phyloP scores from a whole-genome alignment of 208 protist genomes.

The Acanthamoeba comandoni region DNA sequence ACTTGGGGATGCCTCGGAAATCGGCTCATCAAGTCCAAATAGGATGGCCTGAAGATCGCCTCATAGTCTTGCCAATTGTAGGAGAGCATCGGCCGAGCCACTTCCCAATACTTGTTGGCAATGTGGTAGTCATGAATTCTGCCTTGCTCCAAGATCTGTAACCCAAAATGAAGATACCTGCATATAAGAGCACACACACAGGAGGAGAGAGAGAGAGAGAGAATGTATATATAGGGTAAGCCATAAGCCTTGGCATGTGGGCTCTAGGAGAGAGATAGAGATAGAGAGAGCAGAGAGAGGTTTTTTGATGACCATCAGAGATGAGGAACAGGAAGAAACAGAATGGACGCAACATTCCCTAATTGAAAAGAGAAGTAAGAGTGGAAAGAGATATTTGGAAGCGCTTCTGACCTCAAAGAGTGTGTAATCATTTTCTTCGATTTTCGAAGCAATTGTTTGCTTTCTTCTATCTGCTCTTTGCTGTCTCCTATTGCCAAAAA shows the following conservation, averaged over 20 bases:
- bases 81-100: not conserved
- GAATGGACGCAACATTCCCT: too few relatives aligned
- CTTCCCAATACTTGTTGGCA: conserved; percentile 56
- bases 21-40: conserved; percentile 16
- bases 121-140: conserved; percentile 43
- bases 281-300: not conserved
- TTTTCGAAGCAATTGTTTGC: conserved; percentile 26
- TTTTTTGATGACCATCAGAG: too few relatives aligned
- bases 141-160: conserved; percentile 30
- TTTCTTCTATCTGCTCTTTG: not conserved
- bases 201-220: too few relatives aligned
- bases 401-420: conserved; percentile 45
- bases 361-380: too few relatives aligned
- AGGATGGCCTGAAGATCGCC: not conserved
- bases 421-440: conserved; percentile 70
- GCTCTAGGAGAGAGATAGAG: not conserved
- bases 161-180: conserved; percentile 60
- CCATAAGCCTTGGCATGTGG: not conserved
- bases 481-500: not conserved
- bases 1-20: conserved; percentile 19
- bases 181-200: too few relatives aligned
- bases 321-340: too few relatives aligned
- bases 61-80: conserved; percentile 48
- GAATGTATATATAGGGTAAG: too few relatives aligned
- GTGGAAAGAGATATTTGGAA: too few relatives aligned